A percentile compares a stretch with the other conserved stretches of the same genome.
phyloP scores from a whole-genome alignment of 257 asterid genomes.

The Ligustrum vulgare region DNA sequence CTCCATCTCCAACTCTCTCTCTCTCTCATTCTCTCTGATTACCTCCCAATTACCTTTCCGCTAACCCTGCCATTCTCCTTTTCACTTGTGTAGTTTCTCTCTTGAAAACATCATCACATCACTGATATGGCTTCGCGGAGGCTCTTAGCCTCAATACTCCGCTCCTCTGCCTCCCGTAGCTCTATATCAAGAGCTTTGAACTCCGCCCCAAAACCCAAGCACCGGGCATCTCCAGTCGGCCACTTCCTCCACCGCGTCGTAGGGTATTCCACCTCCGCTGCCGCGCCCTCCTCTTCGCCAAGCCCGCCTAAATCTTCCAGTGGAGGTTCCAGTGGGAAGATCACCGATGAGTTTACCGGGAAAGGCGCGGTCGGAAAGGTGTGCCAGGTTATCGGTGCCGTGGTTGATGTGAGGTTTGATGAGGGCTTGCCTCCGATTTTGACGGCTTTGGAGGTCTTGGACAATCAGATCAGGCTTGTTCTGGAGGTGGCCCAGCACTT shows the following conservation, averaged over 20 bases:
- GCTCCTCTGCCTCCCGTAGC: constrained; percentile 31
- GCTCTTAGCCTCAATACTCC: constrained; percentile 47
- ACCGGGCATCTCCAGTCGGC: constrained; percentile 47
- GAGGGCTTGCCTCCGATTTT: constrained; percentile 46
- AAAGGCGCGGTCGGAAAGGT: constrained; percentile 67
- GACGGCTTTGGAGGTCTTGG: constrained; percentile 84
- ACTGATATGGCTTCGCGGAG: constrained; percentile 51
- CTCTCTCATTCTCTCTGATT: no score
- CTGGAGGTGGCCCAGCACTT: constrained; percentile 88
- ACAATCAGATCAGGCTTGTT: constrained; percentile 84
- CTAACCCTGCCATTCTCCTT: constrained; percentile 23
- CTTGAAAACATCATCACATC: constrained; percentile 20
- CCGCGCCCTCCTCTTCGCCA: constrained; percentile 33
- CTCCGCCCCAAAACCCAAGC: constrained; percentile 14
- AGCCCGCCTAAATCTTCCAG: constrained; percentile 37
- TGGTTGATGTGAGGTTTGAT: no score
- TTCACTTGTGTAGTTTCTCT: constrained; percentile 20
- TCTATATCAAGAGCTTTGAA: constrained; percentile 25
- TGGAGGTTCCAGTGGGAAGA: constrained; percentile 28
- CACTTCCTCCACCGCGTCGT: constrained; percentile 62
- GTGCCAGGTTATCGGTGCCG: constrained; percentile 92
- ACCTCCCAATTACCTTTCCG: not conserved
- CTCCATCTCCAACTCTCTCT: no score
- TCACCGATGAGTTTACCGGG: constrained; percentile 81
- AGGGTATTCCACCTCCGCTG: constrained; percentile 62